These are phyloP conservation scores for Vickermania spadyakhi DNA, from an alignment of 208 protist genomes.

Conservation along the genomic window DNA sequence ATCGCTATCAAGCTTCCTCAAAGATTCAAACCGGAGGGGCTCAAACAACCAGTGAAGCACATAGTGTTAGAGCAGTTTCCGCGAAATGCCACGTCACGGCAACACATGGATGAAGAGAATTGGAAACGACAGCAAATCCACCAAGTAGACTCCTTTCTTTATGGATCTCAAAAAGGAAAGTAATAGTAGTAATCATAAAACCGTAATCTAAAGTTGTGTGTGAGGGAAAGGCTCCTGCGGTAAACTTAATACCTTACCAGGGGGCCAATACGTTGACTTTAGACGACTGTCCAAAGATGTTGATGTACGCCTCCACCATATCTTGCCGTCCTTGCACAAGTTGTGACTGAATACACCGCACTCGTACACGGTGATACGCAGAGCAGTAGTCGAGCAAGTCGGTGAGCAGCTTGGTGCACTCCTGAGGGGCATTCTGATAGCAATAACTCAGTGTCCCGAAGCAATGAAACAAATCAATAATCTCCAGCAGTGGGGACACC, in stretches of 20 bases:
- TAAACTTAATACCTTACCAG: conserved; percentile 27
- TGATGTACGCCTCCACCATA: conserved; percentile 35
- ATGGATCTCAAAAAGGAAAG: too few relatives aligned
- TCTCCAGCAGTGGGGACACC: conserved; percentile 31
- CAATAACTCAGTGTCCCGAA: conserved; percentile 43
- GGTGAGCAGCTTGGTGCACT: conserved; percentile 35
- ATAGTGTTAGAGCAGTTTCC: too few relatives aligned
- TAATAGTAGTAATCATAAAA: too few relatives aligned
- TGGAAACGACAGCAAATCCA: too few relatives aligned
- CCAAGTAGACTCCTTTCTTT: too few relatives aligned
- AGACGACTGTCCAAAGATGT: conserved; percentile 55
- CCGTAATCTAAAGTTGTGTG: too few relatives aligned
- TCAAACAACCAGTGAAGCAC: too few relatives aligned
- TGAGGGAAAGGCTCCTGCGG: too few relatives aligned
- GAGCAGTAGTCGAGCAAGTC: conserved; percentile 61
- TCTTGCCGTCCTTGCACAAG: conserved; percentile 25
- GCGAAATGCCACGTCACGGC: too few relatives aligned
- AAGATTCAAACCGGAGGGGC: too few relatives aligned
- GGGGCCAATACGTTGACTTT: conserved; percentile 27
- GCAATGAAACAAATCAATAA: conserved; percentile 31
- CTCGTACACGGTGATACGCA: conserved; percentile 82
- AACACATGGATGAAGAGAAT: too few relatives aligned
- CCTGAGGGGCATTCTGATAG: conserved; percentile 22
- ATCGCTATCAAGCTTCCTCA: too few relatives aligned
- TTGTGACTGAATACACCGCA: conserved; percentile 53